Percentiles rank a stretch among this genome's conserved stretches.
Conservation (phyloP, 2,329 filamentous ascomycete species). For the Epichloe sylvatica region DNA sequence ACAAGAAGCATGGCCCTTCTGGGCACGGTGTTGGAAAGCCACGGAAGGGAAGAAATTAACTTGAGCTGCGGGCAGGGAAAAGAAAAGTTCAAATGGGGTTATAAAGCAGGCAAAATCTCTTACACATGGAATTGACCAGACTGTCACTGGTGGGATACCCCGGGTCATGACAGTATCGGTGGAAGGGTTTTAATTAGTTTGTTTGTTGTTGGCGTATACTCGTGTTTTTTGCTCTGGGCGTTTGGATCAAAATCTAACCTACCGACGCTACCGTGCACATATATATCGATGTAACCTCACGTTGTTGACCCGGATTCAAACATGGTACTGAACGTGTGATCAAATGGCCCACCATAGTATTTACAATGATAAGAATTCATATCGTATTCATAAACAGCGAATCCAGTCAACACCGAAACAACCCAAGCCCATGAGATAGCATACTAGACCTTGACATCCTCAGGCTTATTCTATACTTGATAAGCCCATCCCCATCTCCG, state of each 20-base stretch:
- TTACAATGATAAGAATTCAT: neutral
- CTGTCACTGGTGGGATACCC: neutral
- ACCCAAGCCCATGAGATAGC: neutral
- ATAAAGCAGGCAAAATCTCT: neutral
- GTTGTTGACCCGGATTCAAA: neutral
- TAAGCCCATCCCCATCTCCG: neutral
- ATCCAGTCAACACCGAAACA: neutral
- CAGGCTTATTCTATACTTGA: neutral
- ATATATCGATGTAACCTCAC: neutral
- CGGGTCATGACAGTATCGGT: neutral
- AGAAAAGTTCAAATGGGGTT: neutral
- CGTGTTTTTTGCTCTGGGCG: too few relatives aligned
- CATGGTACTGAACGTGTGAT: neutral
- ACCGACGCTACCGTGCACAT: neutral
- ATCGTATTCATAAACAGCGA: neutral
- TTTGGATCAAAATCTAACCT: too few relatives aligned
- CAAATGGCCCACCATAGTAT: neutral
- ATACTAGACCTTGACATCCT: neutral
- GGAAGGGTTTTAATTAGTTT: neutral
- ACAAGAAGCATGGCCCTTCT: constrained; percentile 30
- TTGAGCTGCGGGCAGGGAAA: neutral
- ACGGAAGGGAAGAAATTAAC: constrained; percentile 12
- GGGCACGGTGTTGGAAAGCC: constrained; percentile 29
- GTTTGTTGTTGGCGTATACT: neutral
- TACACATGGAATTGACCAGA: neutral